These are phyloP conservation scores for Eucalyptus fibrosa DNA, from an alignment of 345 rosid genomes.

Conservation along the genomic window DNA sequence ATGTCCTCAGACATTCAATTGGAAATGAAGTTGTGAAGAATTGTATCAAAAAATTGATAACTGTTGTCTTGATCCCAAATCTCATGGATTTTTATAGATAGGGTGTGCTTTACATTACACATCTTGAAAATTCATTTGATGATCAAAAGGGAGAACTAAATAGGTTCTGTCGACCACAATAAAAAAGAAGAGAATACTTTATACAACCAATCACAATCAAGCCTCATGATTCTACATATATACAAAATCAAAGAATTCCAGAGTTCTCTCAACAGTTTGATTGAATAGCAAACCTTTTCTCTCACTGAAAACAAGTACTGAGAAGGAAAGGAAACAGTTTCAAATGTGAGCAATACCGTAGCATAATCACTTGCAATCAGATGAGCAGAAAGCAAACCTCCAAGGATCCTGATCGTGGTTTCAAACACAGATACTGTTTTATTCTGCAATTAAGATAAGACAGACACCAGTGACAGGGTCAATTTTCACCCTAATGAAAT, in stretches of 20 bases:
- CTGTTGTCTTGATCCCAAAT: not conserved
- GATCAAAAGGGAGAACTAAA: not conserved
- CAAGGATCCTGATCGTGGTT: constrained; percentile 85
- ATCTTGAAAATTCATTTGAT: not conserved
- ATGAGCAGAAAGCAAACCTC: constrained; percentile 98
- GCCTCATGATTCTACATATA: not conserved
- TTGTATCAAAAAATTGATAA: not conserved
- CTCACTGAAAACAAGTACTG: not conserved
- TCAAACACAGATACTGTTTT: constrained; percentile 95
- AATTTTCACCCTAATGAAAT: not conserved
- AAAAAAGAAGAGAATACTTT: not conserved
- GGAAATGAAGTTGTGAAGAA: not conserved
- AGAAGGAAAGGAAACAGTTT: not conserved
- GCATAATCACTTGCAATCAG: constrained; percentile 95
- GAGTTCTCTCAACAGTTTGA: not conserved
- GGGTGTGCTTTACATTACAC: not conserved
- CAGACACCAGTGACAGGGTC: not conserved
- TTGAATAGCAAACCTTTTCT: not conserved
- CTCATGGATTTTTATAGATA: not conserved
- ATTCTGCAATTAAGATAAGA: constrained; percentile 39
- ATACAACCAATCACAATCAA: not conserved
- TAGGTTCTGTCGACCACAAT: not conserved
- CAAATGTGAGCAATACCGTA: constrained; percentile 33
- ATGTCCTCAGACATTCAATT: not conserved
- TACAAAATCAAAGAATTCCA: not conserved